Evolutionary conservation across 2,329 filamentous ascomycete genomes (phyloP).

Genomic region (Volutella citrinella): DNA sequence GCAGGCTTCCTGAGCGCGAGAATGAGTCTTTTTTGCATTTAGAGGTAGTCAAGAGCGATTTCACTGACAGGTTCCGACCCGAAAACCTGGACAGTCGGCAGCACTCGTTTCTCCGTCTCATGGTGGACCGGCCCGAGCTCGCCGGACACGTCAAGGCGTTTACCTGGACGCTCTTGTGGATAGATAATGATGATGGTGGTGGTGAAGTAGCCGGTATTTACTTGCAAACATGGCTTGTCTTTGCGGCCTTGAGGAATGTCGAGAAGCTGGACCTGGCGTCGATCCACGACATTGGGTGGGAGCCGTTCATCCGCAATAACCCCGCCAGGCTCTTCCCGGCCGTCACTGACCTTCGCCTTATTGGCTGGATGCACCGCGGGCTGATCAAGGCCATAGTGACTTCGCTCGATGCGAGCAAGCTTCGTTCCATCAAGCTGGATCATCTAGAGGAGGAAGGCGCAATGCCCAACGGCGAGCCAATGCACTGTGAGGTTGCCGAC

Average conservation of each 20-base stretch:
- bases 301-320: conserved; percentile 1
- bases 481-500: not conserved
- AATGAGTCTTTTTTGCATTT: not conserved
- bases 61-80: not conserved
- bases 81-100: not conserved
- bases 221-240: not conserved
- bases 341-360: not conserved
- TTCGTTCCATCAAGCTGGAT: not conserved
- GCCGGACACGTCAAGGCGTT: not conserved
- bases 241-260: not conserved
- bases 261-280: not conserved
- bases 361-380: conserved; percentile 2
- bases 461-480: not conserved
- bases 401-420: not conserved
- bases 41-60: not conserved
- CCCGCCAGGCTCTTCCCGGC: not conserved
- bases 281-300: not conserved
- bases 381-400: conserved; percentile 1
- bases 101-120: conserved; percentile 1
- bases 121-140: conserved; percentile 2
- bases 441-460: conserved; percentile 2
- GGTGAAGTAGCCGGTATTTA: not conserved
- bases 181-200: not conserved
- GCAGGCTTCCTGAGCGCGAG: not conserved
- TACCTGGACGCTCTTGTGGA: conserved; percentile 3